These are phyloP conservation scores for Dactylellina haptotyla DNA, from an alignment of 2,329 filamentous ascomycete species.

Conservation along the genomic window DNA sequence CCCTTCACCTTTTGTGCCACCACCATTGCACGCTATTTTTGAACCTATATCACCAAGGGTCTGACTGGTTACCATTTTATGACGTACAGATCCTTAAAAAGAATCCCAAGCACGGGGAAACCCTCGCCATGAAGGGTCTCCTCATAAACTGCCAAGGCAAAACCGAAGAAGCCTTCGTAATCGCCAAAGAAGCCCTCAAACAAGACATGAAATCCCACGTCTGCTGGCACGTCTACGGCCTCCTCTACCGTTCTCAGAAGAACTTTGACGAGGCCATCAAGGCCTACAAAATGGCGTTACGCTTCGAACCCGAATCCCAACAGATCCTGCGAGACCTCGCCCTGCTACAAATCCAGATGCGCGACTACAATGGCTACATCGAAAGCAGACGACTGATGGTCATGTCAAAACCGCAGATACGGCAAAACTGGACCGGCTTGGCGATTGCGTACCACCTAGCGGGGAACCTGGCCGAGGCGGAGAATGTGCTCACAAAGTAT, in stretches of 20 bases:
- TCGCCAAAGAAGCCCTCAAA: conserved; percentile 90
- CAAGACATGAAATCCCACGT: conserved; percentile 99
- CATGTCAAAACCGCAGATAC: conserved; percentile 78
- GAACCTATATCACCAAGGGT: too few relatives aligned
- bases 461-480: conserved; percentile 85
- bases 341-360: conserved; percentile 92
- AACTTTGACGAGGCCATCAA: conserved; percentile 99
- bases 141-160: conserved; percentile 94
- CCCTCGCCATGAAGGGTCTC: conserved; percentile 97
- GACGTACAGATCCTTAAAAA: conserved; percentile 89
- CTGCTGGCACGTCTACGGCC: conserved; percentile 98
- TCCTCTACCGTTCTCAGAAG: conserved; percentile 91
- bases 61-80: too few relatives aligned
- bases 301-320: conserved; percentile 89
- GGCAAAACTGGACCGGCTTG: conserved; percentile 97
- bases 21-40: neutral
- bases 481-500: conserved; percentile 89
- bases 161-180: conserved; percentile 89
- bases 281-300: conserved; percentile 95
- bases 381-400: conserved; percentile 89
- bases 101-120: conserved; percentile 95
- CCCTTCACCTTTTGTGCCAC: neutral
- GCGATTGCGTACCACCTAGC: conserved; percentile 90
- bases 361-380: conserved; percentile 92
- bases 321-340: conserved; percentile 96